Percentiles rank a stretch among this genome's conserved stretches.
phyloP scores from a whole-genome alignment of 257 asterid species.

The Solanum corneliomulleri region DNA sequence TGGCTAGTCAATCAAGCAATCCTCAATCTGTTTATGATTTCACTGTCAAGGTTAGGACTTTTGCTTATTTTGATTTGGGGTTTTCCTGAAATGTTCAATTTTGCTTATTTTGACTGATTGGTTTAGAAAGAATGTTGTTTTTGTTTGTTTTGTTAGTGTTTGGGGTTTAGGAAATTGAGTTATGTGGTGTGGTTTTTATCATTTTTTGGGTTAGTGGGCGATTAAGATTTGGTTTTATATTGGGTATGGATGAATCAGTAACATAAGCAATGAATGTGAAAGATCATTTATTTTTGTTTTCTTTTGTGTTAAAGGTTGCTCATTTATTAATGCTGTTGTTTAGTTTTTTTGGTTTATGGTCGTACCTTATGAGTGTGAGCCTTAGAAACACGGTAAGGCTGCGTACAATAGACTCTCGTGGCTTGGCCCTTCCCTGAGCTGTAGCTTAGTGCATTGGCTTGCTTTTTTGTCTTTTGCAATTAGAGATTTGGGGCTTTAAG shows the following conservation, averaged over 20 bases:
- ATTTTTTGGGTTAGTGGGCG: neutral
- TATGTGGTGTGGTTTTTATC: neutral
- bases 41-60: conserved; percentile 57
- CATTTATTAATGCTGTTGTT: neutral
- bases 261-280: neutral
- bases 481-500: neutral
- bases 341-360: neutral
- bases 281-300: neutral
- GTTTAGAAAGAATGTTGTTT: neutral
- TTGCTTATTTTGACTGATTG: neutral
- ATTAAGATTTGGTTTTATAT: neutral
- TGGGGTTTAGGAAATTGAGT: neutral
- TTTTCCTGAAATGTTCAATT: neutral
- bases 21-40: conserved; percentile 79
- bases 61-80: neutral
- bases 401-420: neutral
- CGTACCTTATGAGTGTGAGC: neutral
- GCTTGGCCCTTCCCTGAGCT: neutral
- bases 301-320: neutral
- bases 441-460: neutral
- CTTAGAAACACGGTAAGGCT: neutral
- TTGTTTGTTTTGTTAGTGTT: neutral
- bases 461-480: neutral
- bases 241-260: neutral
- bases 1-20: conserved; percentile 51